phyloP scores from a whole-genome alignment of 768 basidiomycete species.

The Hydnomerulius pinastri region DNA sequence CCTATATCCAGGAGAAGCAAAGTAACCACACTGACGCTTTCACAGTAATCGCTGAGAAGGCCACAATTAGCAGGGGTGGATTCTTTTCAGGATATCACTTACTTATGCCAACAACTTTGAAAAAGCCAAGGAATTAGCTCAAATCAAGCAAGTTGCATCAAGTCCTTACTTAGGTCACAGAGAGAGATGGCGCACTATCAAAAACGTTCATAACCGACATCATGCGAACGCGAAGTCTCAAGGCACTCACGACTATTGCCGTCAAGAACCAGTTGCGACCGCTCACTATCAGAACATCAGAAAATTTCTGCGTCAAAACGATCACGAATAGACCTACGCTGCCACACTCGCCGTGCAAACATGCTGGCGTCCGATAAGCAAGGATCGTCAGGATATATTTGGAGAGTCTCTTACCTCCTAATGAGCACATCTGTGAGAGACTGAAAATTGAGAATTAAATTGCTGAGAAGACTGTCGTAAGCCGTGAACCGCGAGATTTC shows the following conservation, averaged over 20 bases:
- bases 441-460: slow-evolving; percentile 39
- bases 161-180: slow-evolving; percentile 47
- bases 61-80: not conserved
- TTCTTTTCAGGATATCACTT: not conserved
- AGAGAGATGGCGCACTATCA: slow-evolving; percentile 39
- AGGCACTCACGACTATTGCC: slow-evolving; percentile 46
- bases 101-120: slow-evolving; percentile 18
- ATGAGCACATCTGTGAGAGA: slow-evolving; percentile 52
- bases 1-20: not conserved
- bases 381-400: not conserved
- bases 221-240: not conserved
- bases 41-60: slow-evolving; percentile 47
- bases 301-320: no score
- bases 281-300: slow-evolving; percentile 40
- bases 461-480: not conserved
- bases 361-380: slow-evolving; percentile 30
- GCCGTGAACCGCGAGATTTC: slow-evolving; percentile 14
- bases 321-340: slow-evolving; percentile 45
- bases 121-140: not conserved
- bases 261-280: slow-evolving; percentile 44
- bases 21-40: slow-evolving; percentile 53
- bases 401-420: slow-evolving; percentile 32
- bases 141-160: not conserved
- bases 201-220: slow-evolving; percentile 4
- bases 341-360: slow-evolving; percentile 53